Percentiles rank a stretch among this genome's conserved stretches.
Conservation (phyloP, 2,329 filamentous ascomycete species). For the Fusarium staphyleae region DNA sequence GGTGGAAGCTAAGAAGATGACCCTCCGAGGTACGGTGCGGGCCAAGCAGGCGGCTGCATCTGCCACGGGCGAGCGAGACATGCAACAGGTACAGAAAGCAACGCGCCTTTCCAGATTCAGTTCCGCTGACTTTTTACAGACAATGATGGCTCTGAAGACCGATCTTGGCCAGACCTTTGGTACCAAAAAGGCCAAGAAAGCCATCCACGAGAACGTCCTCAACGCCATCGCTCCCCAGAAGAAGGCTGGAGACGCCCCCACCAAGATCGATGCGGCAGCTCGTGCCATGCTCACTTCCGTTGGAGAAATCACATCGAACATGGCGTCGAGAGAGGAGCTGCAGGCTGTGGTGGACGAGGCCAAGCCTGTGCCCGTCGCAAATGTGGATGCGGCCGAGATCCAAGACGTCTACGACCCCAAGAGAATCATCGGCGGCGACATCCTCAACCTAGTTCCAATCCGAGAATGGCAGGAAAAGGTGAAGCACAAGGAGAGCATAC, state of each 20-base stretch:
- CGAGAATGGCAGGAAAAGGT: constrained; percentile 76
- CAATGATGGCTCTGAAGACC: constrained; percentile 67
- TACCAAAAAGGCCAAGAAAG: constrained; percentile 86
- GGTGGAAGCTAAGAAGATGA: constrained; percentile 70
- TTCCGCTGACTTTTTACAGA: constrained; percentile 51
- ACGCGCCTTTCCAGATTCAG: background rate
- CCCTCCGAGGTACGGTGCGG: constrained; percentile 63
- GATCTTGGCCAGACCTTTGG: constrained; percentile 81
- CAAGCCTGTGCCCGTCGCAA: constrained; percentile 76
- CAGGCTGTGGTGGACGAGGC: constrained; percentile 69
- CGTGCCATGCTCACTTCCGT: constrained; percentile 70
- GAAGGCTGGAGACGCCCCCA: constrained; percentile 46
- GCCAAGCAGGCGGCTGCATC: constrained; percentile 60
- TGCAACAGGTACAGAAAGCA: constrained; percentile 38
- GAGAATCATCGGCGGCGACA: constrained; percentile 70
- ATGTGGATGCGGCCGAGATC: constrained; percentile 70
- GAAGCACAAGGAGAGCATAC: constrained; percentile 63
- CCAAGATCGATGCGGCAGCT: constrained; percentile 62
- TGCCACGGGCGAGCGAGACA: constrained; percentile 48
- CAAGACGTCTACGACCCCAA: constrained; percentile 76
- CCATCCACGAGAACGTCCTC: constrained; percentile 70
- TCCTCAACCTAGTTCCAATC: constrained; percentile 72
- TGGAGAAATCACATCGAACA: constrained; percentile 65
- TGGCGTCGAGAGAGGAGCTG: constrained; percentile 71
- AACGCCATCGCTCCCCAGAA: constrained; percentile 69